phyloP scores from a whole-genome alignment of 495 filamentous ascomycete species.

The Saxophila tyrrhenica region DNA sequence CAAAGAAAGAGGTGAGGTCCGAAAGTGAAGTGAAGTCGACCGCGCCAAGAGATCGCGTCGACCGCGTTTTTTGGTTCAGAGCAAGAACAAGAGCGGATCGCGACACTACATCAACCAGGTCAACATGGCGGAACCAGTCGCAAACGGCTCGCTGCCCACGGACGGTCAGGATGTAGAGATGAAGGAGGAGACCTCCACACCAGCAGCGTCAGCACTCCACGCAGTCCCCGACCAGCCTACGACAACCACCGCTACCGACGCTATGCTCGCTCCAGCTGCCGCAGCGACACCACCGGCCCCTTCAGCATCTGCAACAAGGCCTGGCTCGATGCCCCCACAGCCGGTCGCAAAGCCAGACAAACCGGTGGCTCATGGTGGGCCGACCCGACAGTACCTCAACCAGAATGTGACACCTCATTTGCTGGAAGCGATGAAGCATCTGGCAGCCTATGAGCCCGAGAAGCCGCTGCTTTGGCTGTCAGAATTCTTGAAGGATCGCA shows the following conservation, averaged over 20 bases:
- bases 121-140: conserved; percentile 3
- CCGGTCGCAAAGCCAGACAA: conserved; percentile 16
- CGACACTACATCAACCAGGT: no score
- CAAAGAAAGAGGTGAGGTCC: neutral
- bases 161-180: conserved; percentile 8
- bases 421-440: conserved; percentile 82
- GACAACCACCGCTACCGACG: neutral
- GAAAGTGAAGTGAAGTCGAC: neutral
- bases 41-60: neutral
- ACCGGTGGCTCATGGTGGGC: conserved; percentile 58
- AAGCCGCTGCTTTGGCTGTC: conserved; percentile 78
- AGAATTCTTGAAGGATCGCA: conserved; percentile 74
- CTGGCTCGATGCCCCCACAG: conserved; percentile 27
- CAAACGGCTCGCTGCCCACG: conserved; percentile 1
- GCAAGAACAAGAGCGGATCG: neutral
- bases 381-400: conserved; percentile 81
- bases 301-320: conserved; percentile 29
- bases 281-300: conserved; percentile 15
- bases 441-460: conserved; percentile 76
- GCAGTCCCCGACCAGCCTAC: neutral
- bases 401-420: conserved; percentile 72
- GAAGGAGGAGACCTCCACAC: conserved; percentile 12
- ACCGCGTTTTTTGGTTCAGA: neutral
- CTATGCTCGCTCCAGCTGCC: neutral
- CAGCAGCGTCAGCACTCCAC: neutral